Evolutionary conservation across 371 early-diverging fungal genomes (phyloP).

Genomic region (Mucor indicus): DNA sequence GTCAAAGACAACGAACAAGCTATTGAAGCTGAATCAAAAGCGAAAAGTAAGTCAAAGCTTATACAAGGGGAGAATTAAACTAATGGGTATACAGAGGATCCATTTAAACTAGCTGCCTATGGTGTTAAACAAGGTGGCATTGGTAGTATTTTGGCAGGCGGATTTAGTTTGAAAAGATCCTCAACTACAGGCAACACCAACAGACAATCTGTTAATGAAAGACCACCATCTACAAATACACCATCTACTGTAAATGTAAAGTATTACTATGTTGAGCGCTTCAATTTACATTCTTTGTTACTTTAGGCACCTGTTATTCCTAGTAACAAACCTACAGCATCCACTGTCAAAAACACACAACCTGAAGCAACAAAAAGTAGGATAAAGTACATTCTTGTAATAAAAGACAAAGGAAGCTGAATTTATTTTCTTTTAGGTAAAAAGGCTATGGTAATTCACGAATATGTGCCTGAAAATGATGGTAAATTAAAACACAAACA

Average conservation of each 20-base stretch:
- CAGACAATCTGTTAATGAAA: conserved; percentile 9
- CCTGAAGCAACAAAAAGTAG: conserved; percentile 2
- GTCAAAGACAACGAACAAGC: conserved; percentile 2
- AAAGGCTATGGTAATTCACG: conserved; percentile 44
- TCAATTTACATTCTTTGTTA: neutral
- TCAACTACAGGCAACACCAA: conserved; percentile 1
- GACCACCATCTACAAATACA: neutral
- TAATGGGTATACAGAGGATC: conserved; percentile 2
- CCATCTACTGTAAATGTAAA: neutral
- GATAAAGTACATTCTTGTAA: neutral
- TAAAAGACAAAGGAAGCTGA: neutral
- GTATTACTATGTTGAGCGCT: neutral
- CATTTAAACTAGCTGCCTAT: conserved; percentile 66
- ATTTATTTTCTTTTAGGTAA: neutral
- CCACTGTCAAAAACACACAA: neutral
- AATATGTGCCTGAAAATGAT: conserved; percentile 46
- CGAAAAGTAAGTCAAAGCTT: conserved; percentile 15
- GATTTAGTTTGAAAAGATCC: conserved; percentile 7
- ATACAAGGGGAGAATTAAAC: neutral
- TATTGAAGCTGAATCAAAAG: conserved; percentile 5
- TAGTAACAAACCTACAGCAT: conserved; percentile 1
- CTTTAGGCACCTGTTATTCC: conserved; percentile 8
- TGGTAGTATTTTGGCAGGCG: conserved; percentile 72
- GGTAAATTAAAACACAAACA: conserved; percentile 31
- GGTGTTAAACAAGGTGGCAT: conserved; percentile 83